Evolutionary conservation across 768 basidiomycete genomes (phyloP), one percentile per base, ranked within the genome.

Genomic region (Agrocybe pediades): DNA sequence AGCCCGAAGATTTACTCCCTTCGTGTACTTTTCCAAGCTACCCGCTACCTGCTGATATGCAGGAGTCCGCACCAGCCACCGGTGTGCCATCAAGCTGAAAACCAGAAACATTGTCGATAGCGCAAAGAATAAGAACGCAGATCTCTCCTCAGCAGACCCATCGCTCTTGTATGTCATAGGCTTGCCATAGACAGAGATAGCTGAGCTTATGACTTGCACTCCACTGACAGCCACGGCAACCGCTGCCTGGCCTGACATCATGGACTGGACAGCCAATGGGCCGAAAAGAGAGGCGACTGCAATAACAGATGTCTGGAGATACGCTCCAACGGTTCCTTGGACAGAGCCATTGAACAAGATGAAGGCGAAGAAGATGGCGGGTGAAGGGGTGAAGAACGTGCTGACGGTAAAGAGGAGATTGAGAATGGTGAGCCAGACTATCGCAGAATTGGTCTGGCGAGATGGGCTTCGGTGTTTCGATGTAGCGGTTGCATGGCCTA

Each of bases 271-370:
- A 11, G 85, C 85, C 6, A 77, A 67, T 2, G 84, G 79, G 0
- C 93, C 94, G 59, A 93, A 90, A 3, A 92, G 71, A 0, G 91
- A 85, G 2, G 92, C 90, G n/a, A 91, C 80, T 0, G 88, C 91
- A 25, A 91, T 81, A 40, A 88, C 78, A 9, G 92, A 80, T 0
- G 86, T 88, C 60, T 89, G 90, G 17, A 95, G 78, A 65, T 88
- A 95, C 7, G 88, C 82, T 0, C 87, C 87, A 0, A 83, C 76
- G 17, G 75, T 71, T 3, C 87, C 83, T 65, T 90, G 82, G 1
- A 71, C 61, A 19, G 82, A 72, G 5, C 83, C 84, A 58, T 81
- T 84, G 49, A 86, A 58, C 40, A 93, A 69, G 19, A 87, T 76
- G 62, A 92, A 87, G 0, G 77, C 63, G 58, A 87, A 85, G 68